Base-by-base conservation (phyloP, 768 basidiomycete species). In the Tricholoma furcatifolium region DNA sequence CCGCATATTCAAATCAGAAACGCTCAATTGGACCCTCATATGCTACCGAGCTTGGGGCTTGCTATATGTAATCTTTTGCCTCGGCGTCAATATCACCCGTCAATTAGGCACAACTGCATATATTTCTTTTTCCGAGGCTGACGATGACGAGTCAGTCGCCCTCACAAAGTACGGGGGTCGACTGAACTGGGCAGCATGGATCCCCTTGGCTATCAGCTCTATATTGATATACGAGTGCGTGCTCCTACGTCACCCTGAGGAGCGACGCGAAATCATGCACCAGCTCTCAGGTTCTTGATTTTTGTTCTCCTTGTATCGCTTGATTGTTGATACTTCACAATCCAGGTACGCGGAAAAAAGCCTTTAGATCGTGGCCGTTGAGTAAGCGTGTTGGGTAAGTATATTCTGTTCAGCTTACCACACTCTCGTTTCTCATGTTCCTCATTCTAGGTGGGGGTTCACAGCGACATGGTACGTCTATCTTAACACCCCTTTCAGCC, bases 231-330 rank as follows among this genome's bases (percentile, higher is more conserved):
- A 49, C n/a, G 47, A 49, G 35, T 49, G 47, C 14, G 47, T 49
- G 4, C 47, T 49, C 39, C 10, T 23, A 4, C 47, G 47, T 4
- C 47, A 49, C 47, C 20, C 36, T 14, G 36, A 21, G 35, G 17
- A 39, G 20, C 35, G 47, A 34, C 47, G 20, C 10, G 47, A 49
- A 39, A 49, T 49, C 36, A 49, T 49, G 47, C 47, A 39, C 39
- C 47, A 39, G 35, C 15, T 49, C n/a, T 35, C 30, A 39, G 47
- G 47, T 49, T 24, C 11, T 18, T 14, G 18, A 23, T 18, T 20
- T 17, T 8, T 17, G n/a, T n/a, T n/a, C n/a, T n/a, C n/a, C n/a
- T n/a, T n/a, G n/a, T n/a, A n/a, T n/a, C n/a, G n/a, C n/a, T n/a
- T n/a, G n/a, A n/a, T n/a, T n/a, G n/a, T n/a, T n/a, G n/a, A n/a